Base-by-base conservation (phyloP, 2,329 filamentous ascomycete genomes). In the Onygena corvina region DNA sequence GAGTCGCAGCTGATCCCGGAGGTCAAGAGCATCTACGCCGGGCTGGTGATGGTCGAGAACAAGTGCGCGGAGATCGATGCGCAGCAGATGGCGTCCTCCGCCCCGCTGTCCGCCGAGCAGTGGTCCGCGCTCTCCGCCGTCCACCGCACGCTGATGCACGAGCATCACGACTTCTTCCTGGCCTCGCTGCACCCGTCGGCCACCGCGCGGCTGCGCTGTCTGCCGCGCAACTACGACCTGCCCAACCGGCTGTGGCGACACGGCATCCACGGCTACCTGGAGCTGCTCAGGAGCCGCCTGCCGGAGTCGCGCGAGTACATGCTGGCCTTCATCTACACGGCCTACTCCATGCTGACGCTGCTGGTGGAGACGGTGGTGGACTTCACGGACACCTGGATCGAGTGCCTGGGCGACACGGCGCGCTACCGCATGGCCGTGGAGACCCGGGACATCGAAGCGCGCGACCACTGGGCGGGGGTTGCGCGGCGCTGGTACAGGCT, bases 211-310 rank as follows among this genome's bases (percentile, higher is more conserved):
- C 63, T 96, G 0, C 74, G 0, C 65, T 95, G 0, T 83, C 88
- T 0, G 16, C 21, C 2, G 30, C 75, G 76, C 0, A 92, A 92
- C 53, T 94, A 94, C 57, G 80, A 81, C 0, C 95, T 96, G 86
- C 89, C 90, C 0, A 87, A 86, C 0, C 73, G 90, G 0, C 92
- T 96, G 85, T 96, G 92, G 92, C 76, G 86, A 0, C 86, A 94
- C 57, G 90, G 86, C 0, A 95, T 96, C 2, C 87, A 93, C 60
- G 81, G 80, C 0, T 92, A 92, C 50, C 71, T 94, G 0, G 86
- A 94, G 56, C 63, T 93, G 0, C 64, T 94, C 0, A 73, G 86
- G 0, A 80, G 86, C 55, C 76, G 81, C 2, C 69, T 94, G 0
- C 90, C 89, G 0, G 74, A 73, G 0, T 88, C 84, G 1, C 67